phyloP scores from a whole-genome alignment of 805 yeast genomes.

The Schwanniomyces polymorphus region DNA sequence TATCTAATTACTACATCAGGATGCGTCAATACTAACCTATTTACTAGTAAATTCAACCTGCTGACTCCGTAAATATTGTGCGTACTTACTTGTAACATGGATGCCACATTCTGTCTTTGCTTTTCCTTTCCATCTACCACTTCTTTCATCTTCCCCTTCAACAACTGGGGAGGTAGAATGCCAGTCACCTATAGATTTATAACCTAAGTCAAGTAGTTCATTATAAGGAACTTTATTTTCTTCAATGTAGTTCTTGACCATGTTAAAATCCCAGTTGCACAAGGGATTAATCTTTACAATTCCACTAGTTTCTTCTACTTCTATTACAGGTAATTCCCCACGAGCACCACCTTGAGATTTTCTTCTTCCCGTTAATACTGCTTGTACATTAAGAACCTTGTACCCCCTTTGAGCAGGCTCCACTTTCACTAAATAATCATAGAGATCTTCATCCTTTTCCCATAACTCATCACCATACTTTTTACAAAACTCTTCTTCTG shows the following conservation, averaged over 20 bases:
- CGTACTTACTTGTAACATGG: slow-evolving; percentile 77
- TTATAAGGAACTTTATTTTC: slow-evolving; percentile 80
- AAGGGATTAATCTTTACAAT: slow-evolving; percentile 87
- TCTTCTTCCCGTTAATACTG: slow-evolving; percentile 90
- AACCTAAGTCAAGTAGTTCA: slow-evolving; percentile 79
- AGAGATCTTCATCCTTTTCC: slow-evolving; percentile 77
- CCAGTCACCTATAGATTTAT: slow-evolving; percentile 92
- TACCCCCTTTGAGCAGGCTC: slow-evolving; percentile 92
- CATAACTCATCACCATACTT: slow-evolving; percentile 78
- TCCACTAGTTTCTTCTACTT: slow-evolving; percentile 67
- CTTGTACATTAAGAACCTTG: slow-evolving; percentile 66
- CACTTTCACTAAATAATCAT: slow-evolving; percentile 86
- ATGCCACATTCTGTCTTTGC: slow-evolving; percentile 95
- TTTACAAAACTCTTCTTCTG: slow-evolving; percentile 62
- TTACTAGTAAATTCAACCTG: not conserved
- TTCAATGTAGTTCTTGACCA: slow-evolving; percentile 70
- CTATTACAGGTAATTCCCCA: slow-evolving; percentile 68
- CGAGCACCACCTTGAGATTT: slow-evolving; percentile 88
- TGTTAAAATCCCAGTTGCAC: slow-evolving; percentile 75
- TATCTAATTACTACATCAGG: not conserved
- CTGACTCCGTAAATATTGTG: slow-evolving; percentile 47
- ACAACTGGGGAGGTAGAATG: slow-evolving; percentile 88
- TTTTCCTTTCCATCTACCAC: slow-evolving; percentile 97
- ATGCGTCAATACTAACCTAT: not conserved
- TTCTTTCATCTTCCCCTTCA: slow-evolving; percentile 92